Evolutionary conservation across 163 green algal genomes (phyloP).

Genomic region (Scenedesmus sp.): DNA sequence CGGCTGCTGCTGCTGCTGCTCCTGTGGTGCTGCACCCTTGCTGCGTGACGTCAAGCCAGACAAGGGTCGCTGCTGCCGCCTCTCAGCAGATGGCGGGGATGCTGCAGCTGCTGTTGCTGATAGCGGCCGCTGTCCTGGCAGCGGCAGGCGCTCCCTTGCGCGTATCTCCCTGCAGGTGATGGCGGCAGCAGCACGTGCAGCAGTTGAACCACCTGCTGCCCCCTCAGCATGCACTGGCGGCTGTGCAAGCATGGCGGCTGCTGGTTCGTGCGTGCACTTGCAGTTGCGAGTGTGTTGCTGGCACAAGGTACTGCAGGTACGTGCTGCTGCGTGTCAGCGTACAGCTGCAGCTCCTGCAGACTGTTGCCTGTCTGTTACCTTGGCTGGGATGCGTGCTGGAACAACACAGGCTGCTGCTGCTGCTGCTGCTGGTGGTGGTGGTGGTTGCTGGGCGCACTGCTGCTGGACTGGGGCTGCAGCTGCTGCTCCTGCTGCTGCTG

Average conservation of each 20-base stretch:
- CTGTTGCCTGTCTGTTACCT: background rate
- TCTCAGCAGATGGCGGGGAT: background rate
- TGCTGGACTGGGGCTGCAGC: background rate
- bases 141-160: background rate
- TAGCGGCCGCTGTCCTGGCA: background rate
- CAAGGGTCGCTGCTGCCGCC: background rate
- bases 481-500: background rate
- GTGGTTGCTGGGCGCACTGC: background rate
- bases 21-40: background rate
- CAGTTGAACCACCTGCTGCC: background rate
- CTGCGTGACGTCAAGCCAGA: background rate
- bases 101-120: background rate
- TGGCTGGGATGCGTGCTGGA: slow-evolving; percentile 8
- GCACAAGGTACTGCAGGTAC: no score
- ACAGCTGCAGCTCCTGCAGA: background rate
- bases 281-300: background rate
- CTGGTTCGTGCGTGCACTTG: no score
- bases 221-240: background rate
- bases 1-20: background rate
- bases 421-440: background rate
- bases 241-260: background rate
- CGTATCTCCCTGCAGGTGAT: background rate
- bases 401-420: slow-evolving; percentile 2
- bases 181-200: background rate
- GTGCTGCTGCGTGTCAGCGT: background rate